Conservation (phyloP, 768 basidiomycete species). For the Termitomyces eurrhizus region DNA sequence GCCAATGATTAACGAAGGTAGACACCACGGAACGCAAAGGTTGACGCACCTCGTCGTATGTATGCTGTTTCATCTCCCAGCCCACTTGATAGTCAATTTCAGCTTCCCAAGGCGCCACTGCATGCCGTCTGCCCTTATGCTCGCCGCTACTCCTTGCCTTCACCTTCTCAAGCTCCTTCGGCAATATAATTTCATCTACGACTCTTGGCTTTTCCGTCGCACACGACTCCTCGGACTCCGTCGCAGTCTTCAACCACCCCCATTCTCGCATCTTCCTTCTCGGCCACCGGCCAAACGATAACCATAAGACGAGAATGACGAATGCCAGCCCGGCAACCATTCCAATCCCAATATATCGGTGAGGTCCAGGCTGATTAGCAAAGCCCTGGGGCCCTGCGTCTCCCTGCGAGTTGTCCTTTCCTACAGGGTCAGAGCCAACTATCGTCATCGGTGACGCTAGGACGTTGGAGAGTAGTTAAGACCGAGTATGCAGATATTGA, state of each 20-base stretch:
- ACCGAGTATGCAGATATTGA: neutral
- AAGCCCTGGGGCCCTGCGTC: constrained; percentile 19
- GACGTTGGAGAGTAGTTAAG: constrained; percentile 8
- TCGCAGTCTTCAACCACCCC: constrained; percentile 8
- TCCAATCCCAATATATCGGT: constrained; percentile 42
- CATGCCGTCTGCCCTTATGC: constrained; percentile 6
- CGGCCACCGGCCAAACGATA: constrained; percentile 30
- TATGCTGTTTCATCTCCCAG: constrained; percentile 14
- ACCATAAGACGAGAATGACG: constrained; percentile 33
- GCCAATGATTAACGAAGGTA: constrained; percentile 7
- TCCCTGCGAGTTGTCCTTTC: constrained; percentile 16
- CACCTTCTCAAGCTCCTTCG: constrained; percentile 12
- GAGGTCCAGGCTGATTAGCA: constrained; percentile 26
- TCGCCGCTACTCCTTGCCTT: neutral
- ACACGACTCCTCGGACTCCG: constrained; percentile 9
- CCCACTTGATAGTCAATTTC: constrained; percentile 10
- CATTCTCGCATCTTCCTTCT: constrained; percentile 18
- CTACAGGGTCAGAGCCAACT: constrained; percentile 20
- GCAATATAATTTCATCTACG: constrained; percentile 13
- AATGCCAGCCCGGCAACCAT: constrained; percentile 35
- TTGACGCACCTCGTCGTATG: constrained; percentile 10
- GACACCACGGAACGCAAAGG: neutral
- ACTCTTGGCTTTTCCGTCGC: constrained; percentile 8
- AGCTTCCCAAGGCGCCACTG: constrained; percentile 14
- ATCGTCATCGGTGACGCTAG: constrained; percentile 23